Base-by-base conservation (phyloP, 192 early-diverging fungal genomes). In the Coemansia nantahalensis region DNA sequence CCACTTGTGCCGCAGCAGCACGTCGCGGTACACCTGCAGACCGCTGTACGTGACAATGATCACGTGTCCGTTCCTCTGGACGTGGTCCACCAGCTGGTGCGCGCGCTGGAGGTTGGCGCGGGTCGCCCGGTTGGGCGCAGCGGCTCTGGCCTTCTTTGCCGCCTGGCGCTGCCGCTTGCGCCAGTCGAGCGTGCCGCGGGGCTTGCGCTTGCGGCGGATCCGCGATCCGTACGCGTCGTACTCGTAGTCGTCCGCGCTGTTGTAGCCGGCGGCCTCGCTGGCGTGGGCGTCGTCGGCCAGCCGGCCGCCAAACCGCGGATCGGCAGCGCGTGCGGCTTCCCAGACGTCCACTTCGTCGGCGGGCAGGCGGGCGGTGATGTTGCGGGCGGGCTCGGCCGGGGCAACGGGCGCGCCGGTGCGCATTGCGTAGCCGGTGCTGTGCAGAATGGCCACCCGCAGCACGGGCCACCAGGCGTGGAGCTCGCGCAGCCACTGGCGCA, bases 1-100 rank as follows among this genome's bases (percentile, higher is more conserved):
- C 93, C 92, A 98, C 30, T 79, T 65, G 35, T 83, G 78, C 17
- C 80, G 79, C n/a, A 93, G 42, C 4, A 98, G 65, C 0, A 77
- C 57, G 9, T 82, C 71, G 12, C 79, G 62, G 57, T 96, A 88
- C 0, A 89, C 80, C 39, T 87, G 84, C 4, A 95, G 50, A 13
- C 89, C 89, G 8, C 82, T 84, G 47, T 91, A 98, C 0, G 95
- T 95, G 2, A 91, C 95, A 23, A 98, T 62, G 6, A 98, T 26
- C 12, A 98, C 79, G 69, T 91, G 90, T 15, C 92, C 90, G 54
- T 66, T 33, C 32, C 26, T 23, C 39, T 63, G 40, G 11, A 79
- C 54, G 19, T 48, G 54, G 19, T 69, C 55, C 6, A 70, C 45
- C 39, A 77, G 74, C 32, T 16, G 26, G 30, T 57, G 40, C 2